These are phyloP conservation scores for Fusarium nygamai DNA, from an alignment of 2,329 filamentous ascomycete species.

Conservation along the genomic window DNA sequence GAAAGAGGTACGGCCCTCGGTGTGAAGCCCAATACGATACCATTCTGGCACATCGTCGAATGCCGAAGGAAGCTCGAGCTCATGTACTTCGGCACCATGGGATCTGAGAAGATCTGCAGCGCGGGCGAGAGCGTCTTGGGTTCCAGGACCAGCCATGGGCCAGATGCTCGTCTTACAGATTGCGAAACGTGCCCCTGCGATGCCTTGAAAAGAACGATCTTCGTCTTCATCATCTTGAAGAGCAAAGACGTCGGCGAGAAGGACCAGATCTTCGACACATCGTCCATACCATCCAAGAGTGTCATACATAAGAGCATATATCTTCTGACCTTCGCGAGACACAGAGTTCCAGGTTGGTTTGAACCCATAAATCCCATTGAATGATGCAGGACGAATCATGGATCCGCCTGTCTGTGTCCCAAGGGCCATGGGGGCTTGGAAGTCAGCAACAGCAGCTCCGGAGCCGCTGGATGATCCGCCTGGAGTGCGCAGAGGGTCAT, in stretches of 20 bases:
- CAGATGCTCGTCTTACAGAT: slow-evolving; percentile 66
- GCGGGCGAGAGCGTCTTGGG: slow-evolving; percentile 53
- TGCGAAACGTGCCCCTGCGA: slow-evolving; percentile 64
- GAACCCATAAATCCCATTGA: slow-evolving; percentile 72
- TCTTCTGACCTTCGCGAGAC: slow-evolving; percentile 69
- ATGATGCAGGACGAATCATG: slow-evolving; percentile 71
- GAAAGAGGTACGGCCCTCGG: slow-evolving; percentile 65
- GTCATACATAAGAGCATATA: slow-evolving; percentile 69
- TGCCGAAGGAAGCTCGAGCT: slow-evolving; percentile 62
- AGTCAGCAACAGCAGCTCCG: slow-evolving; percentile 72
- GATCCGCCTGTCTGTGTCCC: slow-evolving; percentile 76
- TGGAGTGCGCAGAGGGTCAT: slow-evolving; percentile 71
- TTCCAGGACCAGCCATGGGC: slow-evolving; percentile 58
- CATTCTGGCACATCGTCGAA: slow-evolving; percentile 62
- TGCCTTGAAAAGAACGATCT: slow-evolving; percentile 43
- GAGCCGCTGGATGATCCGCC: slow-evolving; percentile 76
- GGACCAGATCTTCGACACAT: slow-evolving; percentile 65
- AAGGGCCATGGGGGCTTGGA: slow-evolving; percentile 68
- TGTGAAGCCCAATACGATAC: slow-evolving; percentile 62
- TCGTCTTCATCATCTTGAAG: slow-evolving; percentile 61
- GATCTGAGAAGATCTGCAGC: slow-evolving; percentile 53
- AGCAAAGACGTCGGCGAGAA: slow-evolving; percentile 65
- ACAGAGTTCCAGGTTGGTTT: slow-evolving; percentile 75
- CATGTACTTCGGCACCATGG: slow-evolving; percentile 65
- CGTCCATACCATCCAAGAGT: slow-evolving; percentile 71